A percentile compares a stretch with the other conserved stretches of the same genome.
phyloP scores from a whole-genome alignment of 305 asterid genomes.

The Solanum hybrid region DNA sequence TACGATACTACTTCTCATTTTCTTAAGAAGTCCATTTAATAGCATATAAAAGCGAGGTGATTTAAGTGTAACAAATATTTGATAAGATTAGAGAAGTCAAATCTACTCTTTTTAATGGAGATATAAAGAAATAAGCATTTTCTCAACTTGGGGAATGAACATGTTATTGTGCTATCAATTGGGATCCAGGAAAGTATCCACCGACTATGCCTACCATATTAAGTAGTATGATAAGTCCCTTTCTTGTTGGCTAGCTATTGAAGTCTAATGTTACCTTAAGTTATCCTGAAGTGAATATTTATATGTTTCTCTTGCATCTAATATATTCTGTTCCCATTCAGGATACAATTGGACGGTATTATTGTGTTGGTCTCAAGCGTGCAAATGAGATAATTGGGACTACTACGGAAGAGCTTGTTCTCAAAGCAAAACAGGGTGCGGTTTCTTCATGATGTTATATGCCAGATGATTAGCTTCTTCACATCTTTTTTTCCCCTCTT shows the following conservation, averaged over 20 bases:
- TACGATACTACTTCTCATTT: neutral
- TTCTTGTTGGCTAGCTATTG: neutral
- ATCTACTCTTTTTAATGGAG: neutral
- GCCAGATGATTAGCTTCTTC: neutral
- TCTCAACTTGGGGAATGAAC: neutral
- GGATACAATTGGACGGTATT: constrained; percentile 93
- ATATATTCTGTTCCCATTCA: constrained; percentile 13
- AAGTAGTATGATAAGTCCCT: neutral
- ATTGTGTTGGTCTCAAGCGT: constrained; percentile 80
- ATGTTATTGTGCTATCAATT: neutral
- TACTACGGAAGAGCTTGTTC: constrained; percentile 90
- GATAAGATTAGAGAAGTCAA: neutral
- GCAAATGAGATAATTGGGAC: constrained; percentile 95
- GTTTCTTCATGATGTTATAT: constrained; percentile 26
- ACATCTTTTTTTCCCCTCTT: neutral
- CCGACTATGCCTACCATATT: neutral
- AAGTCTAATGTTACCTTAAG: neutral
- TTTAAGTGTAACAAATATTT: neutral
- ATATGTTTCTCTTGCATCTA: neutral
- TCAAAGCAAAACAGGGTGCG: constrained; percentile 65
- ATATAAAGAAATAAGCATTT: neutral
- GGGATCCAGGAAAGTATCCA: neutral
- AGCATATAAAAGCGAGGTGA: neutral
- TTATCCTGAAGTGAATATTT: neutral
- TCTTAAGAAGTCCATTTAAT: neutral